These are phyloP conservation scores for Eucalyptus regnans DNA, from an alignment of 345 rosid genomes.

Conservation along the genomic window DNA sequence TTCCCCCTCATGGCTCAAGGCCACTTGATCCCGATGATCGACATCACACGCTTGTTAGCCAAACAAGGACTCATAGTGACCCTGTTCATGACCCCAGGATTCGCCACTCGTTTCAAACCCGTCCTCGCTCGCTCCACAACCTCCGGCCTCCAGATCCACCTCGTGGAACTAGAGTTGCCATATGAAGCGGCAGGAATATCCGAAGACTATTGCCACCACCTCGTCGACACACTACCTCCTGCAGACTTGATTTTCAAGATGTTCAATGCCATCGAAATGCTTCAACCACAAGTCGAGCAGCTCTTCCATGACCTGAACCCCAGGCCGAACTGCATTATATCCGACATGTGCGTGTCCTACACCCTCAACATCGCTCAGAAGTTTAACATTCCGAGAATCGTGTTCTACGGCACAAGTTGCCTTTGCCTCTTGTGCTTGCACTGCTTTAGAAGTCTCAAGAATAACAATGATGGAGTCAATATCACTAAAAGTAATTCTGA, in stretches of 20 bases:
- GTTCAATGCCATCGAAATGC: constrained; percentile 3
- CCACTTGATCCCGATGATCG: constrained; percentile 35
- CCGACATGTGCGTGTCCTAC: constrained; percentile 31
- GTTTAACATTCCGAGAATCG: constrained; percentile 33
- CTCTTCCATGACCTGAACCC: constrained; percentile 17
- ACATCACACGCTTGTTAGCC: constrained; percentile 28
- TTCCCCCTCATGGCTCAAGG: constrained; percentile 39
- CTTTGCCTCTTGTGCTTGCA: constrained; percentile 26
- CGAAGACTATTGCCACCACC: constrained; percentile 14
- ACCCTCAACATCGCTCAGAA: constrained; percentile 15
- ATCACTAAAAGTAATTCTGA: neutral
- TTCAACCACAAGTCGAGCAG: constrained; percentile 14
- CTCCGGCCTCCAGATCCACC: constrained; percentile 7
- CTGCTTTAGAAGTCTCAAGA: neutral
- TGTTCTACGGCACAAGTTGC: constrained; percentile 42
- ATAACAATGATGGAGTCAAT: neutral
- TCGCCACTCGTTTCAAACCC: constrained; percentile 5
- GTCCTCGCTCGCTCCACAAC: neutral
- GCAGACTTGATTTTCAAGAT: constrained; percentile 6
- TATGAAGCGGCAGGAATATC: constrained; percentile 20
- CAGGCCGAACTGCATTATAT: constrained; percentile 36
- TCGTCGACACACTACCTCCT: constrained; percentile 18
- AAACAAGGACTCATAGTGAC: constrained; percentile 15
- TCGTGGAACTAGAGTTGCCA: constrained; percentile 17
- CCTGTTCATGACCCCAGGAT: constrained; percentile 10